Percentiles rank a stretch among this genome's conserved stretches.
Conservation (phyloP, 1,139 yeast genomes). For the Meyerozyma athensensis region DNA sequence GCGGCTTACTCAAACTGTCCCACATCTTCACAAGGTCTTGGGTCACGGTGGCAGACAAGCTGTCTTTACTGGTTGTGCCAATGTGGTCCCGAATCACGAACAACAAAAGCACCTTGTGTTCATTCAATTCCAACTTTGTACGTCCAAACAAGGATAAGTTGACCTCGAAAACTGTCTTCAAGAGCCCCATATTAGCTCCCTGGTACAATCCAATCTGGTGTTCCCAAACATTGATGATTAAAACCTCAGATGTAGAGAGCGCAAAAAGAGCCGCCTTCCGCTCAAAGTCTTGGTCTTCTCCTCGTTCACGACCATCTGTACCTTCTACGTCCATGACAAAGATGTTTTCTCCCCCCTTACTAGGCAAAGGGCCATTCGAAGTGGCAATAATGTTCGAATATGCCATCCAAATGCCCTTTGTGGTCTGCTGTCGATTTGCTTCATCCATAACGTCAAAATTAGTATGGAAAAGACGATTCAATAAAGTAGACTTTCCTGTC, state of each 20-base stretch:
- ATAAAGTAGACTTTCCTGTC: conserved; percentile 89
- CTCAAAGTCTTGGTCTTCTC: conserved; percentile 97
- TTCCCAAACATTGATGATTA: conserved; percentile 94
- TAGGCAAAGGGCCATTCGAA: conserved; percentile 10
- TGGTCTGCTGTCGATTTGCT: conserved; percentile 72
- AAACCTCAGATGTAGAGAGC: conserved; percentile 81
- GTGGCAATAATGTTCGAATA: conserved; percentile 43
- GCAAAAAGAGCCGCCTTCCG: conserved; percentile 95
- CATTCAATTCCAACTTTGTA: conserved; percentile 27
- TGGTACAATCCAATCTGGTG: conserved; percentile 94
- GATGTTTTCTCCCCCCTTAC: conserved; percentile 31
- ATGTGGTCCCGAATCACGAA: conserved; percentile 92
- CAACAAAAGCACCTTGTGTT: conserved; percentile 67
- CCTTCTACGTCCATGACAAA: conserved; percentile 96
- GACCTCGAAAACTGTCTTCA: conserved; percentile 94
- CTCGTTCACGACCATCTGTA: conserved; percentile 95
- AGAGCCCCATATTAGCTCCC: conserved; percentile 94
- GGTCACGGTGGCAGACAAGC: conserved; percentile 62
- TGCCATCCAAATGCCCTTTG: conserved; percentile 94
- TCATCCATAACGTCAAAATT: conserved; percentile 93
- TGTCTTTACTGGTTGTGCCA: conserved; percentile 79
- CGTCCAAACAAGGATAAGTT: conserved; percentile 74
- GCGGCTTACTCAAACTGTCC: conserved; percentile 72
- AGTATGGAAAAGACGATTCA: conserved; percentile 82
- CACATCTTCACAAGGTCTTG: conserved; percentile 75